Percentiles rank a stretch among this genome's conserved stretches.
phyloP scores from a whole-genome alignment of 23 red algal genomes.

The Gracilariopsis chorda region DNA sequence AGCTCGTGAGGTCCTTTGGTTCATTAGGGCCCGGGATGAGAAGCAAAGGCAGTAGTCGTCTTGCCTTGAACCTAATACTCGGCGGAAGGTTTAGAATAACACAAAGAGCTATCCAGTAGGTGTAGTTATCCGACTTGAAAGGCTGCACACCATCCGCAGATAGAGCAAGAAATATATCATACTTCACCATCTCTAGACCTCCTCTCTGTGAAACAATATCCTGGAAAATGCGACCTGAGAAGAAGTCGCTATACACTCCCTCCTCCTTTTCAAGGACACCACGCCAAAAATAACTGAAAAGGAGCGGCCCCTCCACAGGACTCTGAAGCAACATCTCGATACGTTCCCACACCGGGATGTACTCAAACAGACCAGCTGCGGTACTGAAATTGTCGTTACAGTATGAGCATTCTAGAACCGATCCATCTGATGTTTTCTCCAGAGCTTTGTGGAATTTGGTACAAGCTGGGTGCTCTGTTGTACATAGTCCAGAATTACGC shows the following conservation, averaged over 20 bases:
- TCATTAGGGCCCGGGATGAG: not conserved
- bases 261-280: not conserved
- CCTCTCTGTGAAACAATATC: not conserved
- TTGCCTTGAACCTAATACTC: not conserved
- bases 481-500: not conserved
- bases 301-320: not conserved
- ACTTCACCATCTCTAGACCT: not conserved
- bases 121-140: not conserved
- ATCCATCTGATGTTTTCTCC: not conserved
- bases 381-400: no score
- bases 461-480: not conserved
- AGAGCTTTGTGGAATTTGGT: not conserved
- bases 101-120: not conserved
- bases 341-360: not conserved
- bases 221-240: not conserved
- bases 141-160: not conserved
- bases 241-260: not conserved
- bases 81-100: not conserved
- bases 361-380: not conserved
- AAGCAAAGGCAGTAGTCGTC: not conserved
- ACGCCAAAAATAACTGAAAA: not conserved
- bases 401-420: not conserved
- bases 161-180: not conserved
- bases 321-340: not conserved
- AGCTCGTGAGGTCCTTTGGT: not conserved